Percentiles rank a stretch among this genome's conserved stretches.
These are phyloP conservation scores for Tolypocladium capitatum DNA, from an alignment of 2,329 filamentous ascomycete genomes.

Conservation along the genomic window DNA sequence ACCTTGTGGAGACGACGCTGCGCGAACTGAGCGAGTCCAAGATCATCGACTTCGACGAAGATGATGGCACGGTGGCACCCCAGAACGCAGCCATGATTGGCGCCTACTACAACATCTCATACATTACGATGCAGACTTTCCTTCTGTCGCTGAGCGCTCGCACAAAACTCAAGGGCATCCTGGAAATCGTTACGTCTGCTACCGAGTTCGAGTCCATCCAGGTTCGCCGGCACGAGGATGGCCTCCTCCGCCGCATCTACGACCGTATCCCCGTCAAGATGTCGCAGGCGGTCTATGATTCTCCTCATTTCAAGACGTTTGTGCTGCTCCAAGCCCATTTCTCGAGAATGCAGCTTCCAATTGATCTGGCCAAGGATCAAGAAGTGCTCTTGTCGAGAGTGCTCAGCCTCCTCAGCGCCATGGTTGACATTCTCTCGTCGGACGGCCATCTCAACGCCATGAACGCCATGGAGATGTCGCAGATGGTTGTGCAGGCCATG, in stretches of 20 bases:
- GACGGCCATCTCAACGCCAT: constrained; percentile 95
- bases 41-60: constrained; percentile 90
- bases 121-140: constrained; percentile 98
- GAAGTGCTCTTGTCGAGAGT: constrained; percentile 76
- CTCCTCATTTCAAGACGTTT: constrained; percentile 97
- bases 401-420: constrained; percentile 76
- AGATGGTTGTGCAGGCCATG: constrained; percentile 98
- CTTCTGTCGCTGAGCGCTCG: constrained; percentile 75
- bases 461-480: constrained; percentile 97
- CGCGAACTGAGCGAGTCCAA: constrained; percentile 85
- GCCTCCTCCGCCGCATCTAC: constrained; percentile 79
- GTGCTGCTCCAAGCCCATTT: constrained; percentile 97
- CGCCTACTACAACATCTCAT: constrained; percentile 98
- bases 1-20: constrained; percentile 83
- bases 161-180: constrained; percentile 91
- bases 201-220: constrained; percentile 94
- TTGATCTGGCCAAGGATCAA: constrained; percentile 92
- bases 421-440: constrained; percentile 88
- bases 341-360: constrained; percentile 88
- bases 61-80: constrained; percentile 77
- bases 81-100: constrained; percentile 97
- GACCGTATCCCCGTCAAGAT: constrained; percentile 93
- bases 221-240: constrained; percentile 83
- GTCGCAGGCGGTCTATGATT: constrained; percentile 72
- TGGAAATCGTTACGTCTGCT: constrained; percentile 93